Percentiles rank a stretch among this genome's conserved stretches.
phyloP scores from a whole-genome alignment of 208 protist genomes.

The Eutreptiella sp. region DNA sequence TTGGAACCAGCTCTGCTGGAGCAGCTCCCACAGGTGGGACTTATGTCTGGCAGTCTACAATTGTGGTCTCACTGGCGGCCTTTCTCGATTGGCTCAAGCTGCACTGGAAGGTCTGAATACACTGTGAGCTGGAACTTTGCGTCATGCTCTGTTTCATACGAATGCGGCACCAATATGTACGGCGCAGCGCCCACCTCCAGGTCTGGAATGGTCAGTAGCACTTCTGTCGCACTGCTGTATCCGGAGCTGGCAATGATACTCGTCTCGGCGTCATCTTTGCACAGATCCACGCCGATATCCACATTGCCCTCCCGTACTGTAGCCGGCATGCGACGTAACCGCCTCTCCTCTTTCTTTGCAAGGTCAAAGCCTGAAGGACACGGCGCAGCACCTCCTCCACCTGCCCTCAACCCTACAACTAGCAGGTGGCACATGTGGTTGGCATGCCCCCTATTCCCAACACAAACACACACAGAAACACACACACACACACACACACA shows the following conservation, averaged over 20 bases:
- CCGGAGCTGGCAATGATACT: slow-evolving; percentile 42
- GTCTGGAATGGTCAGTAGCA: slow-evolving; percentile 40
- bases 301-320: slow-evolving; percentile 57
- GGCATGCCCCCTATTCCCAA: no score
- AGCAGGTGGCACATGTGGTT: no score
- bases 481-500: no score
- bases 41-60: no score
- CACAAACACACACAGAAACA: no score
- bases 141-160: slow-evolving; percentile 54
- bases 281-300: slow-evolving; percentile 64
- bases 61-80: slow-evolving; percentile 39
- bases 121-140: slow-evolving; percentile 72
- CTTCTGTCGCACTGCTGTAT: slow-evolving; percentile 48
- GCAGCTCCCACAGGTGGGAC: no score
- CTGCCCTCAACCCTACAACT: no score
- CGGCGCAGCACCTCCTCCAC: no score
- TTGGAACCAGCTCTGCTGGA: no score
- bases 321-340: no score
- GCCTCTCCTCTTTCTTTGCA: no score
- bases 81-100: slow-evolving; percentile 52
- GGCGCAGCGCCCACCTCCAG: slow-evolving; percentile 45
- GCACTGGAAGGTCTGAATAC: slow-evolving; percentile 59
- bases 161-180: slow-evolving; percentile 70
- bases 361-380: no score
- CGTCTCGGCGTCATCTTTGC: slow-evolving; percentile 51